Conservation (phyloP, 192 early-diverging fungal species). For the Coemansia sp. region DNA sequence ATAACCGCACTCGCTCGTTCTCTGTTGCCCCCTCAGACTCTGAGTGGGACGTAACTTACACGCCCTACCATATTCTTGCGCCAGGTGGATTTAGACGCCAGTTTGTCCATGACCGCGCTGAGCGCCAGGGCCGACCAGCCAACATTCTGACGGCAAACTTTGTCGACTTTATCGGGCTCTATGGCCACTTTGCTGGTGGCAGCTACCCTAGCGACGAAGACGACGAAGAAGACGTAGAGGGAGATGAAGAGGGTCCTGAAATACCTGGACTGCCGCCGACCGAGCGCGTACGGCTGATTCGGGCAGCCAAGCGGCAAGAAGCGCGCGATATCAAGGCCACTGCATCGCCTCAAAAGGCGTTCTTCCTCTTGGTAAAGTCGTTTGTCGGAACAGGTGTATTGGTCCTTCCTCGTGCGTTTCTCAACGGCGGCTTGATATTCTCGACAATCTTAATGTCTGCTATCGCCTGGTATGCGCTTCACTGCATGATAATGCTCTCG, state of each 20-base stretch:
- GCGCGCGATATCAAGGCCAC: conserved; percentile 54
- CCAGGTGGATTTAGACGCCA: conserved; percentile 91
- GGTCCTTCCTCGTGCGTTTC: conserved; percentile 74
- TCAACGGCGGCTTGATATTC: conserved; percentile 72
- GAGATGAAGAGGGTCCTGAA: conserved; percentile 24
- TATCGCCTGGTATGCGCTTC: conserved; percentile 65
- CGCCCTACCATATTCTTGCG: conserved; percentile 59
- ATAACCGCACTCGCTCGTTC: conserved; percentile 42
- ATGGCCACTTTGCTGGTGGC: conserved; percentile 93
- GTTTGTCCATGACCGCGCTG: conserved; percentile 75
- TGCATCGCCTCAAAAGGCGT: conserved; percentile 70
- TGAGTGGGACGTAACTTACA: conserved; percentile 59
- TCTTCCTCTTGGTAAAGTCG: conserved; percentile 77
- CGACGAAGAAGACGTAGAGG: conserved; percentile 59
- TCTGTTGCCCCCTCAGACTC: conserved; percentile 55
- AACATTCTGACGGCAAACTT: conserved; percentile 87
- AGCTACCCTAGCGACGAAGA: conserved; percentile 82
- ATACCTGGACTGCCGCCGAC: not conserved
- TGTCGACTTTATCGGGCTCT: conserved; percentile 91
- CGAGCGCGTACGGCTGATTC: conserved; percentile 26
- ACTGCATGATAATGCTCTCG: conserved; percentile 67
- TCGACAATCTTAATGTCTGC: conserved; percentile 58
- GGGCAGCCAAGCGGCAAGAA: conserved; percentile 12
- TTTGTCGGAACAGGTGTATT: conserved; percentile 82
- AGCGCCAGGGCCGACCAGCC: conserved; percentile 59